These are phyloP conservation scores for Aspergillus pseudoviridinutans DNA, from an alignment of 2,329 filamentous ascomycete species.

Conservation along the genomic window DNA sequence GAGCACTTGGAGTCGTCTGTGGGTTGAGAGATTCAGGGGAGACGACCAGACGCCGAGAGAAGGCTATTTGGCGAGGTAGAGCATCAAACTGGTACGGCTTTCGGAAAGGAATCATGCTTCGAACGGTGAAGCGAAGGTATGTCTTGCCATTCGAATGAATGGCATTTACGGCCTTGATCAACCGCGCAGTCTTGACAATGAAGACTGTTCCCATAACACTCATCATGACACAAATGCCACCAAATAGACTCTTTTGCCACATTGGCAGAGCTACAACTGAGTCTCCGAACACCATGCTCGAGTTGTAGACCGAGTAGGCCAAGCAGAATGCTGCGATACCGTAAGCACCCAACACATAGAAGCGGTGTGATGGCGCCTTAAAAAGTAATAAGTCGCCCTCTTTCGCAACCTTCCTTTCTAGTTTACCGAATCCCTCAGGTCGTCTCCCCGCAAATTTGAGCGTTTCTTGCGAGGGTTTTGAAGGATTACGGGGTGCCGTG, in stretches of 20 bases:
- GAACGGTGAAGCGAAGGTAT: slow-evolving; percentile 33
- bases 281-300: slow-evolving; percentile 47
- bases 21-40: slow-evolving; percentile 21
- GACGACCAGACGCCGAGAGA: slow-evolving; percentile 31
- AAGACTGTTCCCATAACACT: slow-evolving; percentile 58
- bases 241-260: slow-evolving; percentile 58
- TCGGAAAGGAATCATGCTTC: slow-evolving; percentile 35
- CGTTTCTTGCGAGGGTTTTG: slow-evolving; percentile 13
- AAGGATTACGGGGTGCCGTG: slow-evolving; percentile 5
- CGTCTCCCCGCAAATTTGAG: slow-evolving; percentile 23
- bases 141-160: slow-evolving; percentile 36
- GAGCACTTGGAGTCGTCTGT: slow-evolving; percentile 10
- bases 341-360: slow-evolving; percentile 60
- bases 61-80: slow-evolving; percentile 31
- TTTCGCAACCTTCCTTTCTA: slow-evolving; percentile 48
- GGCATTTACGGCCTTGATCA: slow-evolving; percentile 57
- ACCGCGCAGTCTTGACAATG: slow-evolving; percentile 52
- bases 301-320: slow-evolving; percentile 49
- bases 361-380: slow-evolving; percentile 60
- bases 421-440: slow-evolving; percentile 48
- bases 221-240: slow-evolving; percentile 57
- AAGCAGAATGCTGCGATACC: slow-evolving; percentile 53
- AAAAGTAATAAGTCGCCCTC: slow-evolving; percentile 60
- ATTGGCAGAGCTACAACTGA: slow-evolving; percentile 50
- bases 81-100: slow-evolving; percentile 33